Conservation (phyloP, 768 basidiomycete species). For the Boletus huronensis region DNA sequence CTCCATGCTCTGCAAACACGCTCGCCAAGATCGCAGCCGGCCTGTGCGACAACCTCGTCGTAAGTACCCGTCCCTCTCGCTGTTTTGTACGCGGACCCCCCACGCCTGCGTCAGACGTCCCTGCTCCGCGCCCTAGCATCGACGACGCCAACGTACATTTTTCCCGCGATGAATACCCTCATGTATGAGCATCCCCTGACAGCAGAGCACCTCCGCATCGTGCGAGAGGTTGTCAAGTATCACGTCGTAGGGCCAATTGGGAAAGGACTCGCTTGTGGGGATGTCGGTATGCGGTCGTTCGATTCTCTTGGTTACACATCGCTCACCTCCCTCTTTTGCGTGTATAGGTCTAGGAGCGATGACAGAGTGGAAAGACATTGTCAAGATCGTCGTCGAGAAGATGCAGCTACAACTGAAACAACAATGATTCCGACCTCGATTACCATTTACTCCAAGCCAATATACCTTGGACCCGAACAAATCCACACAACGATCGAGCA, state of each 20-base stretch:
- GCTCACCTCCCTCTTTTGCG: not conserved
- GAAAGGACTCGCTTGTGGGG: constrained; percentile 88
- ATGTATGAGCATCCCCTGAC: constrained; percentile 98
- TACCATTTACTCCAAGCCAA: not conserved
- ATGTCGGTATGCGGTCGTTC: constrained; percentile 58
- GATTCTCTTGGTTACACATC: not conserved
- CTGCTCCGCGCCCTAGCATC: constrained; percentile 83
- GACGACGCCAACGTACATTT: constrained; percentile 82
- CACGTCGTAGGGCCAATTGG: constrained; percentile 83
- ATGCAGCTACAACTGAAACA: constrained; percentile 35
- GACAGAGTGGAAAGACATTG: constrained; percentile 94
- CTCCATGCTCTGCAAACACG: constrained; percentile 96
- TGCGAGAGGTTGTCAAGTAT: constrained; percentile 76
- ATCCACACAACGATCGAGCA: not conserved
- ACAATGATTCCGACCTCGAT: not conserved
- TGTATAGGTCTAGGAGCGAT: constrained; percentile 82
- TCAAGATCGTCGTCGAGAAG: constrained; percentile 60
- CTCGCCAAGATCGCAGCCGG: constrained; percentile 90
- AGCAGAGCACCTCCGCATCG: constrained; percentile 70
- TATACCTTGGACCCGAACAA: not conserved
- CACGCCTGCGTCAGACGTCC: constrained; percentile 50
- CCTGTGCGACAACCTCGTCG: constrained; percentile 86
- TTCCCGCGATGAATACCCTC: constrained; percentile 98
- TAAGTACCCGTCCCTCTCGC: constrained; percentile 22
- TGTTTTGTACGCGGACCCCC: not conserved